These are phyloP conservation scores for Eucalyptus victrix DNA, from an alignment of 345 rosid genomes.

Conservation along the genomic window DNA sequence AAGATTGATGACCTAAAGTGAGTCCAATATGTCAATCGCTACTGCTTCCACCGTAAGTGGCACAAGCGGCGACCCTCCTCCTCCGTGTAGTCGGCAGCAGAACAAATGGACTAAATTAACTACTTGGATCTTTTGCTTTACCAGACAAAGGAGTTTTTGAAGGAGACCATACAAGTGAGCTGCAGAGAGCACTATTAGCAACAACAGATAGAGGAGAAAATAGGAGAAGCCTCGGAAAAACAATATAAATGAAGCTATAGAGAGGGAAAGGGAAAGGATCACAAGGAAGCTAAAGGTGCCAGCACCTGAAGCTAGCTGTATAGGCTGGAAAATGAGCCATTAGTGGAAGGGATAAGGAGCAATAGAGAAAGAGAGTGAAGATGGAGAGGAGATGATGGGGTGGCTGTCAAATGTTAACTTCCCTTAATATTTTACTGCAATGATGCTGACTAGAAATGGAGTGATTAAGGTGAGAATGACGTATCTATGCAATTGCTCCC, in stretches of 20 bases:
- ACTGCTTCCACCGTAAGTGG: too few relatives aligned
- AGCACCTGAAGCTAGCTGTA: neutral
- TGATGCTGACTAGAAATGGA: neutral
- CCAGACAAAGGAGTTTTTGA: too few relatives aligned
- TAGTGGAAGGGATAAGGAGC: neutral
- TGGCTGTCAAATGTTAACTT: neutral
- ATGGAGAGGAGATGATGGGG: neutral
- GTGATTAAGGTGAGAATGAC: neutral
- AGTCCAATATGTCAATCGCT: neutral
- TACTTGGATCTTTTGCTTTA: too few relatives aligned
- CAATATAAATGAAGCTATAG: too few relatives aligned
- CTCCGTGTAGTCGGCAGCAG: neutral
- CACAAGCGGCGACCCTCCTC: neutral
- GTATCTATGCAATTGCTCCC: too few relatives aligned
- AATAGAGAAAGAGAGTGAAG: neutral
- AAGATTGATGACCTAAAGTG: constrained; percentile 82
- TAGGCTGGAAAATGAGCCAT: neutral
- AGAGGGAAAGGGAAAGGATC: neutral
- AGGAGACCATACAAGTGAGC: neutral
- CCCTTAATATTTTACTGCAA: neutral
- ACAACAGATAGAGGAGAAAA: neutral
- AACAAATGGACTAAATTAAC: too few relatives aligned
- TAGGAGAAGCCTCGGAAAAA: neutral
- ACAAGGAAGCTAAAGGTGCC: neutral
- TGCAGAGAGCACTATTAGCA: too few relatives aligned